Conservation (phyloP, 2,329 filamentous ascomycete species). For the Canariomyces notabilis region DNA sequence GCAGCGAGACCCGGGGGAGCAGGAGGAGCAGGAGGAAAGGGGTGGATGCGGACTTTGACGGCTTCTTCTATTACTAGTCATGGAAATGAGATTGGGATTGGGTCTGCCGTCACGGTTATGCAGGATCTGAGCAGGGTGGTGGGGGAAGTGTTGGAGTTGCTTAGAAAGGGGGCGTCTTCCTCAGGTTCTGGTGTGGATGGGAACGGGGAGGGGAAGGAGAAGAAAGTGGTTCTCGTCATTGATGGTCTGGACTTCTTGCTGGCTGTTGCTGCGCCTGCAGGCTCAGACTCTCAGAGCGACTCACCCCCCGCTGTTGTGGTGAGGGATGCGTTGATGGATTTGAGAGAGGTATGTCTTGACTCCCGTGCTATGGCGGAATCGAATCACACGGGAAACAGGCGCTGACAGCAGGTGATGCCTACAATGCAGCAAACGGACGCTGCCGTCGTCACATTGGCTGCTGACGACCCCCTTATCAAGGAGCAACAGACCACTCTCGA, state of each 20-base stretch:
- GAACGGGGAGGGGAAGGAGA: constrained; percentile 23
- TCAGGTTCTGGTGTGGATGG: neutral
- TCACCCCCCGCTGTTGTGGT: constrained; percentile 37
- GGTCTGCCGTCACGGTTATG: too few species aligned
- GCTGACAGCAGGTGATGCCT: constrained; percentile 3
- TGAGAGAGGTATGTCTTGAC: constrained; percentile 55
- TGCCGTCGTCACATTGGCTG: constrained; percentile 62
- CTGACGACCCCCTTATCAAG: constrained; percentile 66
- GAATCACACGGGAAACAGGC: neutral
- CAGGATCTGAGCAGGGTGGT: constrained; percentile 37
- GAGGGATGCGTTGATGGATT: constrained; percentile 50
- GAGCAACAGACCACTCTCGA: constrained; percentile 61
- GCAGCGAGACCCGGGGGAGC: too few species aligned
- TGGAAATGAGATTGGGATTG: too few species aligned
- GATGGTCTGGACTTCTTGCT: constrained; percentile 63
- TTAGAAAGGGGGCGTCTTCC: constrained; percentile 22
- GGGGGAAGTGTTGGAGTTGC: constrained; percentile 35
- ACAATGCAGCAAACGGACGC: constrained; percentile 53
- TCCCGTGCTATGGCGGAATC: neutral
- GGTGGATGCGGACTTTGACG: constrained; percentile 25
- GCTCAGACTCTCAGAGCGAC: constrained; percentile 33
- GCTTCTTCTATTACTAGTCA: constrained; percentile 18
- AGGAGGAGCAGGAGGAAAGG: constrained; percentile 8
- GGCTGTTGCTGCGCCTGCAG: constrained; percentile 54
- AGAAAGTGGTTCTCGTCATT: constrained; percentile 54